Evolutionary conservation across 306 rosid genomes (phyloP).

Genomic region (Cicer pinnatifidum): DNA sequence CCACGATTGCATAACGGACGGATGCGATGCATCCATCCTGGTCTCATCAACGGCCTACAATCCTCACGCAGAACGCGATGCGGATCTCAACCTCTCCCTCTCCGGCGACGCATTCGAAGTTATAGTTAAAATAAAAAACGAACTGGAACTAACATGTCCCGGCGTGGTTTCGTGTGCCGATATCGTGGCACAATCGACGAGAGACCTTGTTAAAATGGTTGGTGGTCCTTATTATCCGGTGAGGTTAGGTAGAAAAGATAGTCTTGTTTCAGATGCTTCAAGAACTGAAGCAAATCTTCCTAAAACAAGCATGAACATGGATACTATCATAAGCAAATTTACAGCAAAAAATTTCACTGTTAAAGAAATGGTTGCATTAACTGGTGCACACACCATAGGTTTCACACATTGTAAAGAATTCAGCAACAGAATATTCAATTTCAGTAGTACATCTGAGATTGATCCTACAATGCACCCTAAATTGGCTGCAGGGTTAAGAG

Average conservation of each 20-base stretch:
- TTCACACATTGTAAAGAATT: constrained; percentile 68
- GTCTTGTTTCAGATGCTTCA: constrained; percentile 25
- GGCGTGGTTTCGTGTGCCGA: constrained; percentile 63
- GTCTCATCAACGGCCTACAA: constrained; percentile 49
- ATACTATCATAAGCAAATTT: constrained; percentile 46
- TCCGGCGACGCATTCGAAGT: constrained; percentile 63
- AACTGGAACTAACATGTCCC: constrained; percentile 56
- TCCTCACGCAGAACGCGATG: constrained; percentile 59
- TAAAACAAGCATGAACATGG: constrained; percentile 43
- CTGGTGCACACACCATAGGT: constrained; percentile 68
- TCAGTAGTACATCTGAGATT: constrained; percentile 38
- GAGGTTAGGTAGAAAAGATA: constrained; percentile 57
- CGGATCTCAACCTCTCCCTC: constrained; percentile 51
- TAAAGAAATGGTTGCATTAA: constrained; percentile 53
- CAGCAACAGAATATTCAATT: constrained; percentile 50
- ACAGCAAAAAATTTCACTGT: constrained; percentile 33
- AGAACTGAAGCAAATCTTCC: constrained; percentile 34
- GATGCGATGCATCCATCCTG: constrained; percentile 66
- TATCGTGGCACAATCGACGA: constrained; percentile 49
- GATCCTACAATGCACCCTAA: constrained; percentile 56
- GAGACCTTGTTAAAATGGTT: constrained; percentile 59
- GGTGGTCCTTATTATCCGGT: constrained; percentile 56
- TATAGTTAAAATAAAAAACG: constrained; percentile 50
- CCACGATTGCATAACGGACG: constrained; percentile 67
- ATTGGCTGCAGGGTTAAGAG: constrained; percentile 46